These are phyloP conservation scores for Paramyrothecium roridum DNA, from an alignment of 2,329 filamentous ascomycete genomes.

Conservation along the genomic window DNA sequence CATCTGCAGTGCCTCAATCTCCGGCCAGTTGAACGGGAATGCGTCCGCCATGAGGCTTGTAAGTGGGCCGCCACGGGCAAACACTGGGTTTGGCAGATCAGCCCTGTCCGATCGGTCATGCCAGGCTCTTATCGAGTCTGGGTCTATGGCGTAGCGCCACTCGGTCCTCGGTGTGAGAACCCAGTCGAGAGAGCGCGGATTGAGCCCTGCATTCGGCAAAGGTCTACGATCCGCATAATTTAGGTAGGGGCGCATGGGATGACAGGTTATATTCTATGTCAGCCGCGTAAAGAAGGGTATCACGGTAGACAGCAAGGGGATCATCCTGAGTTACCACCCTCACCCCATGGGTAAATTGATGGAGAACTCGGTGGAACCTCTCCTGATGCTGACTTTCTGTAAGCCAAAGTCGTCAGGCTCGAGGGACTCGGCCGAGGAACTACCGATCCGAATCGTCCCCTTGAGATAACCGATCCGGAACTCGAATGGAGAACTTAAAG, in stretches of 20 bases:
- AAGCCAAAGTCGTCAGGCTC: not conserved
- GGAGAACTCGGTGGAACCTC: constrained; percentile 8
- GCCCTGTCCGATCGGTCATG: constrained; percentile 11
- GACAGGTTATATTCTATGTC: constrained; percentile 22
- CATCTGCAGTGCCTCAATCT: constrained; percentile 22
- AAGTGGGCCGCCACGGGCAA: constrained; percentile 18
- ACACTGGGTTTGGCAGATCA: constrained; percentile 15
- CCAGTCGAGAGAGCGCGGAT: constrained; percentile 26
- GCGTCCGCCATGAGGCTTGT: constrained; percentile 26
- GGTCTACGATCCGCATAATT: constrained; percentile 17
- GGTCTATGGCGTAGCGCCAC: constrained; percentile 16
- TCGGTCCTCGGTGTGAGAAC: constrained; percentile 20
- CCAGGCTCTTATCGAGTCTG: constrained; percentile 8
- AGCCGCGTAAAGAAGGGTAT: constrained; percentile 35
- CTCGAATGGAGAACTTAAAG: constrained; percentile 17
- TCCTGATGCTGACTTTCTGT: constrained; percentile 1
- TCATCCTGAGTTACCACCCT: constrained; percentile 17
- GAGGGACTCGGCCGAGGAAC: not conserved
- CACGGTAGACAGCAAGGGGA: constrained; percentile 35
- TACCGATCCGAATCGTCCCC: not conserved
- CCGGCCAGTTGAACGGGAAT: constrained; percentile 24
- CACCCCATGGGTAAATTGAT: constrained; percentile 9
- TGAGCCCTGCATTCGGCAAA: constrained; percentile 4
- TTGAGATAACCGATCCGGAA: constrained; percentile 14
- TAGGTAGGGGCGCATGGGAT: constrained; percentile 5